Percentiles rank a stretch among this genome's conserved stretches.
phyloP scores from a whole-genome alignment of 805 yeast genomes.

The Kazachstania viticola region DNA sequence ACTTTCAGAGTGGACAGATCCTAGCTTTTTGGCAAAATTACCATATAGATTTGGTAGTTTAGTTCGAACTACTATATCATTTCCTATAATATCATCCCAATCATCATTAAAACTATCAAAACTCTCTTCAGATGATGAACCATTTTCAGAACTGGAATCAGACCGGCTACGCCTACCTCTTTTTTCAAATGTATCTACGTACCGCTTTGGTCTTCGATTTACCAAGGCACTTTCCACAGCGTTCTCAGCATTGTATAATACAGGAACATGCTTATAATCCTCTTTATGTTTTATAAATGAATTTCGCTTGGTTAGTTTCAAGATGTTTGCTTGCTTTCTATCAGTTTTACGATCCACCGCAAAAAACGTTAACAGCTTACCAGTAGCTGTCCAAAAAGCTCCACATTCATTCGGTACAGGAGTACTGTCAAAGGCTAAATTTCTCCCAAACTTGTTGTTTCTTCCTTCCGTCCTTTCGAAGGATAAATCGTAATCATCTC shows the following conservation, averaged over 20 bases:
- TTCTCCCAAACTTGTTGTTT: constrained; percentile 9
- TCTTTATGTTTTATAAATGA: constrained; percentile 14
- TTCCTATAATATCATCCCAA: constrained; percentile 52
- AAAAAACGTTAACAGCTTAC: constrained; percentile 74
- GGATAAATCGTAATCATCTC: constrained; percentile 26
- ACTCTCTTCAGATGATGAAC: constrained; percentile 19
- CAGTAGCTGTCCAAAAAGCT: constrained; percentile 74
- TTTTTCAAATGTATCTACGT: constrained; percentile 20
- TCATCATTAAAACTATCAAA: constrained; percentile 57
- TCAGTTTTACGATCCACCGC: constrained; percentile 39
- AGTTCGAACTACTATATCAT: constrained; percentile 39
- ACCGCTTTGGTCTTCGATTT: constrained; percentile 23
- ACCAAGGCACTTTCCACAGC: background rate
- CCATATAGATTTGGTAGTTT: constrained; percentile 38
- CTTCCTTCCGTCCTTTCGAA: constrained; percentile 8
- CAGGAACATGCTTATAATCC: constrained; percentile 2
- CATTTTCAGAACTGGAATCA: constrained; percentile 8
- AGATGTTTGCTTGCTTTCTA: constrained; percentile 28
- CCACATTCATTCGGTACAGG: constrained; percentile 94
- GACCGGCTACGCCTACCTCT: constrained; percentile 4
- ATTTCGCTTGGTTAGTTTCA: constrained; percentile 16
- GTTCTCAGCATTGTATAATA: constrained; percentile 1
- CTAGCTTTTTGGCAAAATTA: constrained; percentile 17
- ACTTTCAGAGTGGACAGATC: constrained; percentile 17
- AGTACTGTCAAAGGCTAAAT: constrained; percentile 51